A percentile compares a stretch with the other conserved stretches of the same genome.
phyloP scores from a whole-genome alignment of 148 eudicot species.

The Silene latifolia region DNA sequence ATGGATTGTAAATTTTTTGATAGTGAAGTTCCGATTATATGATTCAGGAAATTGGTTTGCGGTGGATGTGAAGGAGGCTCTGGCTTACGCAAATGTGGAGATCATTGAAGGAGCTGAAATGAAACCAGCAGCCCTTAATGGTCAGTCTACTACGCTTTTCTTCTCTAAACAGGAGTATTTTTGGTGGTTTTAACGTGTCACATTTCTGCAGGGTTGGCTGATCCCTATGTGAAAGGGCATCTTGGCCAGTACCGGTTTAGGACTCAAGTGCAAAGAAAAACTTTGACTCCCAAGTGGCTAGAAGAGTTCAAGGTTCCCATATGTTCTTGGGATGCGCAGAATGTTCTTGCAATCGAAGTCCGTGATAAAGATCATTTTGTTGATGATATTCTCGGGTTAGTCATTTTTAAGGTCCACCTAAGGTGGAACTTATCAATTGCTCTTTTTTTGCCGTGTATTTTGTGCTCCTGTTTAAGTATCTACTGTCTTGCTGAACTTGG shows the following conservation, averaged over 20 bases:
- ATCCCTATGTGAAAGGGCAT: constrained; percentile 87
- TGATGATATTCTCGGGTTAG: constrained; percentile 82
- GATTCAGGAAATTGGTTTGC: constrained; percentile 72
- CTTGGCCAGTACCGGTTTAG: constrained; percentile 72
- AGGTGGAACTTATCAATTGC: neutral
- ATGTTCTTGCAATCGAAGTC: constrained; percentile 61
- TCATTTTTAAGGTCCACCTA: constrained; percentile 14
- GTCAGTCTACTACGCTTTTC: constrained; percentile 36
- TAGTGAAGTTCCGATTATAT: constrained; percentile 9
- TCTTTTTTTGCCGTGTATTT: neutral
- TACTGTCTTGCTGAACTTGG: too few species aligned
- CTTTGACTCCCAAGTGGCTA: constrained; percentile 79
- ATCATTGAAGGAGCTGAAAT: constrained; percentile 75
- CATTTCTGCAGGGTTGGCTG: constrained; percentile 70
- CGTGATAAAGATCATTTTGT: constrained; percentile 76
- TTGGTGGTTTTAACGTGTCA: constrained; percentile 18
- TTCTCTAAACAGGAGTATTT: neutral
- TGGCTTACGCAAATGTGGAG: constrained; percentile 73
- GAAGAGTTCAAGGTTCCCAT: constrained; percentile 90
- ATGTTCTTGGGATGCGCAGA: constrained; percentile 63
- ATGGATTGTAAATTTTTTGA: neutral
- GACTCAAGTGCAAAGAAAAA: constrained; percentile 74
- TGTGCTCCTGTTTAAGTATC: too few species aligned
- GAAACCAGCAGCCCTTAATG: constrained; percentile 80
- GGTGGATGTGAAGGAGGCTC: constrained; percentile 75